Conservation (phyloP, 1,284 basidiomycete species). For the Leccinum griseonigrum region DNA sequence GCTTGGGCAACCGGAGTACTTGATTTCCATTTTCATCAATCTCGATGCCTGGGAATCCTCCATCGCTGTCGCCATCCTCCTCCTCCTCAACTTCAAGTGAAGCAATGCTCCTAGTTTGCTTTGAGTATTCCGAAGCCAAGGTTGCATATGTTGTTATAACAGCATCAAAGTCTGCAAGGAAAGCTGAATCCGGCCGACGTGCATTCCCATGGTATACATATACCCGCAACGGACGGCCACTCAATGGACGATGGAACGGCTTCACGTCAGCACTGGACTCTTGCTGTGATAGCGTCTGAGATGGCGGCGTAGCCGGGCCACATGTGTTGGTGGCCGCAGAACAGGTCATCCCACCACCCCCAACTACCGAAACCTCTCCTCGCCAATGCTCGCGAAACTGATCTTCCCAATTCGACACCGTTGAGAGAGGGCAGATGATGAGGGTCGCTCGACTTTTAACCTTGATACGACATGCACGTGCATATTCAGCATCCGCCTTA, state of each 20-base stretch:
- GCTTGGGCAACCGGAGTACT: constrained; percentile 51
- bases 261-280: constrained; percentile 39
- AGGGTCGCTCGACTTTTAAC: constrained; percentile 85
- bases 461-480: constrained; percentile 72
- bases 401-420: constrained; percentile 98
- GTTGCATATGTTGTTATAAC: constrained; percentile 98
- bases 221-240: constrained; percentile 66
- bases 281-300: constrained; percentile 32
- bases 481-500: constrained; percentile 64
- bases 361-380: constrained; percentile 77
- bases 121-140: constrained; percentile 92
- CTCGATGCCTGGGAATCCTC: constrained; percentile 54
- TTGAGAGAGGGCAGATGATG: constrained; percentile 96
- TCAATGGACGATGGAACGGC: constrained; percentile 35
- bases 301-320: constrained; percentile 21
- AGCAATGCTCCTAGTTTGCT: constrained; percentile 70
- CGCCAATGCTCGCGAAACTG: constrained; percentile 96
- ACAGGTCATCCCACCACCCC: constrained; percentile 54
- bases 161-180: constrained; percentile 91
- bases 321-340: constrained; percentile 30
- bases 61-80: constrained; percentile 69
- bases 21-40: constrained; percentile 69
- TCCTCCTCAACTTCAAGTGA: constrained; percentile 61
- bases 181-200: constrained; percentile 80
- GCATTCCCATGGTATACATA: constrained; percentile 96